Evolutionary conservation across 2,329 filamentous ascomycete species (phyloP).

Genomic region (Botrytis byssoidea): DNA sequence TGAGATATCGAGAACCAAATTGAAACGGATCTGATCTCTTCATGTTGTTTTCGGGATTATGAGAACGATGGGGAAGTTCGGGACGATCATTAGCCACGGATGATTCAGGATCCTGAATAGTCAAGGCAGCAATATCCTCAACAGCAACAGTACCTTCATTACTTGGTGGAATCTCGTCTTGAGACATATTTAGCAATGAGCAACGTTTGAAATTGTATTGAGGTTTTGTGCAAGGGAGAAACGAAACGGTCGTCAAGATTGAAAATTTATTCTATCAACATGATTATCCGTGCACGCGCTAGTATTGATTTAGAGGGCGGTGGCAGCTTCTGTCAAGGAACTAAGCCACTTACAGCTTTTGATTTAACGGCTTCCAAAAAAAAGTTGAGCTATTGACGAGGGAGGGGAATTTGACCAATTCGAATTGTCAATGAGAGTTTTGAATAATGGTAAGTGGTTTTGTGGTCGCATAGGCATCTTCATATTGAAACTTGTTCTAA

Average conservation of each 20-base stretch:
- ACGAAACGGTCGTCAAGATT: neutral
- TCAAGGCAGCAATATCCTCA: constrained; percentile 22
- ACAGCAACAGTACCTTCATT: constrained; percentile 6
- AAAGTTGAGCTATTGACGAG: constrained; percentile 12
- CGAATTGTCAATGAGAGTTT: neutral
- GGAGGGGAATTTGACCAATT: constrained; percentile 1
- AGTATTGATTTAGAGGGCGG: neutral
- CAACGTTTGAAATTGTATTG: neutral
- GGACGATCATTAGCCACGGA: constrained; percentile 26
- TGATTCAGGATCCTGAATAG: constrained; percentile 24
- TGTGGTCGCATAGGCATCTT: neutral
- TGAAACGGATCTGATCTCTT: constrained; percentile 93
- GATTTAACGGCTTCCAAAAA: constrained; percentile 5
- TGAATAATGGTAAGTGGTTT: constrained; percentile 1
- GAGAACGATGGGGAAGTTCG: constrained; percentile 36
- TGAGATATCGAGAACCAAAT: constrained; percentile 85
- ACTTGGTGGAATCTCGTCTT: constrained; percentile 5
- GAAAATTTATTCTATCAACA: constrained; percentile 7
- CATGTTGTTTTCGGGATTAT: constrained; percentile 59
- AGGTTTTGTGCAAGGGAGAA: neutral
- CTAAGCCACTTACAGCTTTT: constrained; percentile 1
- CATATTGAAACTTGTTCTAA: neutral
- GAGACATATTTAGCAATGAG: constrained; percentile 12
- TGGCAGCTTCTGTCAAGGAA: accelerated
- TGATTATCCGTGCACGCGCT: neutral